Evolutionary conservation across 139 green algal species (phyloP).

Genomic region (Picochlorum sp.): DNA sequence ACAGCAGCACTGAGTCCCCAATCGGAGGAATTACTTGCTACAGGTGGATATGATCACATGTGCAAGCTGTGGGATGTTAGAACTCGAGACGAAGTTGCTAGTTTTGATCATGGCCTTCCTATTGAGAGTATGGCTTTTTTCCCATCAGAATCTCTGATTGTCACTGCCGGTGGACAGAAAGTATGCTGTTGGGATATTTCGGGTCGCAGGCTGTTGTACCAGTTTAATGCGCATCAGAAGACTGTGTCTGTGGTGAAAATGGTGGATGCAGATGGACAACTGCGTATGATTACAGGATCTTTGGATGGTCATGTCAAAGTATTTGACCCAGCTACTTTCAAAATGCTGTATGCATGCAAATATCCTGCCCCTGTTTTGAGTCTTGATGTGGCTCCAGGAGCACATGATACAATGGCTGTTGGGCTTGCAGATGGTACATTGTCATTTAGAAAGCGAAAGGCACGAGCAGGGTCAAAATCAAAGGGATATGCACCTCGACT

Average conservation of each 20-base stretch:
- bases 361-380: slow-evolving; percentile 71
- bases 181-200: slow-evolving; percentile 80
- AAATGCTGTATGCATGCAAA: slow-evolving; percentile 57
- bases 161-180: slow-evolving; percentile 65
- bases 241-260: slow-evolving; percentile 74
- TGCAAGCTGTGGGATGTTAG: slow-evolving; percentile 81
- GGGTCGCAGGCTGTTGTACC: slow-evolving; percentile 63
- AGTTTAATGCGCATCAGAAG: slow-evolving; percentile 86
- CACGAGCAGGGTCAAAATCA: not conserved
- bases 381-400: slow-evolving; percentile 63
- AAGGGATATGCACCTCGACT: slow-evolving; percentile 36
- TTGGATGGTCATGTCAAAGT: slow-evolving; percentile 93
- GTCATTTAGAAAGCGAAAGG: slow-evolving; percentile 35
- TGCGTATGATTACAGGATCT: slow-evolving; percentile 77
- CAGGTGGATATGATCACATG: slow-evolving; percentile 73
- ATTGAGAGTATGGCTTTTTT: slow-evolving; percentile 78
- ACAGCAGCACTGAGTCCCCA: slow-evolving; percentile 39
- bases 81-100: slow-evolving; percentile 19
- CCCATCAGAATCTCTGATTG: slow-evolving; percentile 56
- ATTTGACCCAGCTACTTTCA: slow-evolving; percentile 76
- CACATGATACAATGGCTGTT: slow-evolving; percentile 61
- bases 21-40: slow-evolving; percentile 56
- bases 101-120: slow-evolving; percentile 66
- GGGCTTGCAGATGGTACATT: slow-evolving; percentile 78
- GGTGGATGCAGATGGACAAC: slow-evolving; percentile 35